Evolutionary conservation across 202 grass and related monocot species (phyloP).

Genomic region (Dendrocalamus latiflorus): DNA sequence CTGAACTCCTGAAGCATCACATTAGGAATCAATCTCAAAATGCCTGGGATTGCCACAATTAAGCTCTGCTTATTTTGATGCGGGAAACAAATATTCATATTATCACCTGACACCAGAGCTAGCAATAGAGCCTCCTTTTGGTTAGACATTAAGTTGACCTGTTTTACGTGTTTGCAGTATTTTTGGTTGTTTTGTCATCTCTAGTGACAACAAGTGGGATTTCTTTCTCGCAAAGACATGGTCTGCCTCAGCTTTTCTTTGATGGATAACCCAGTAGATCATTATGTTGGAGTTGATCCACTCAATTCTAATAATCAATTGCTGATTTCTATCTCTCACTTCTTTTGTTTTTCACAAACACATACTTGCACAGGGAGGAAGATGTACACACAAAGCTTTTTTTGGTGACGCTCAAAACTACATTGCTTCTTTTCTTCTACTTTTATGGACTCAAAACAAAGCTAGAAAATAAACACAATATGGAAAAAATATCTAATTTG

Average conservation of each 20-base stretch:
- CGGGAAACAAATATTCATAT: background rate
- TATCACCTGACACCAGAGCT: background rate
- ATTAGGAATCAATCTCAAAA: background rate
- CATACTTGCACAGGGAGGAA: too few relatives aligned
- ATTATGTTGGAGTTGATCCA: background rate
- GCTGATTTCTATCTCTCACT: too few relatives aligned
- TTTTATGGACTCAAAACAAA: too few relatives aligned
- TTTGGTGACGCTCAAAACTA: too few relatives aligned
- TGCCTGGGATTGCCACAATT: background rate
- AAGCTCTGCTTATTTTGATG: background rate
- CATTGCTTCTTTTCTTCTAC: too few relatives aligned
- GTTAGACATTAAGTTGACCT: background rate
- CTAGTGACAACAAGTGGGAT: background rate
- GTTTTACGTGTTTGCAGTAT: background rate
- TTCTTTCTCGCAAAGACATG: background rate
- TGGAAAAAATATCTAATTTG: too few relatives aligned
- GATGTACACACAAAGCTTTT: too few relatives aligned
- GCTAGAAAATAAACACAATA: too few relatives aligned
- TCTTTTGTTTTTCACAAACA: too few relatives aligned
- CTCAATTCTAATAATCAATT: too few relatives aligned
- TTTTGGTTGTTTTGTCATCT: background rate
- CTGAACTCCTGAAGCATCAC: background rate
- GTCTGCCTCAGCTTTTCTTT: background rate
- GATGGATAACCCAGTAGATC: background rate
- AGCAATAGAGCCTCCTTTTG: background rate